Evolutionary conservation across 768 basidiomycete genomes (phyloP).

Genomic region (Mycena crocata): DNA sequence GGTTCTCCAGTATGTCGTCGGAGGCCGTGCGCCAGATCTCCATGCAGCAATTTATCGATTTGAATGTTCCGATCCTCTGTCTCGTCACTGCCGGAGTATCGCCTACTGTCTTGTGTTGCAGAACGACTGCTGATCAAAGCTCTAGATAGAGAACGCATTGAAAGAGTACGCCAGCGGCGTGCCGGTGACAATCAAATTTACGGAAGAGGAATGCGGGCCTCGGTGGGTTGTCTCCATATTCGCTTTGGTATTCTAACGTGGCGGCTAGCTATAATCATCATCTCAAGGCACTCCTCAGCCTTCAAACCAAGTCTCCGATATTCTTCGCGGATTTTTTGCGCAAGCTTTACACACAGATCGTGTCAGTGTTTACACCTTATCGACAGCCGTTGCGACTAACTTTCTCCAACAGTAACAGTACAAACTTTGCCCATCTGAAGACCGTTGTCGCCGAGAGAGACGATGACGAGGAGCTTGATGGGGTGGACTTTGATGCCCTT

Average conservation of each 20-base stretch:
- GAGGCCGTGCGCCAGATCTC: background rate
- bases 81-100: background rate
- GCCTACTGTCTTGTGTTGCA: too few species aligned
- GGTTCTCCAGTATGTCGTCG: background rate
- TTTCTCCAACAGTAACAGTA: background rate
- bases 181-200: conserved; percentile 5
- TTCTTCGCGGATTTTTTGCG: conserved; percentile 9
- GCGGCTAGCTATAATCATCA: background rate
- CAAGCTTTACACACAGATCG: conserved; percentile 2
- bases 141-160: background rate
- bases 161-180: background rate
- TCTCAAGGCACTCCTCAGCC: background rate
- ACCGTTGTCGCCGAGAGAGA: background rate
- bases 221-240: background rate
- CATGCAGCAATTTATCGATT: background rate
- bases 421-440: conserved; percentile 18
- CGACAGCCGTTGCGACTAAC: background rate
- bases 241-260: background rate
- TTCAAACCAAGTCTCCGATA: background rate
- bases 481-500: conserved; percentile 10
- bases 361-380: background rate
- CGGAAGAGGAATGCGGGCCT: background rate
- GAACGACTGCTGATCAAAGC: too few species aligned
- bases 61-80: background rate
- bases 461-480: conserved; percentile 10